Evolutionary conservation across 1,284 basidiomycete genomes (phyloP), one percentile per base, ranked within the genome.

Genomic region (Rhodotorula sp.): DNA sequence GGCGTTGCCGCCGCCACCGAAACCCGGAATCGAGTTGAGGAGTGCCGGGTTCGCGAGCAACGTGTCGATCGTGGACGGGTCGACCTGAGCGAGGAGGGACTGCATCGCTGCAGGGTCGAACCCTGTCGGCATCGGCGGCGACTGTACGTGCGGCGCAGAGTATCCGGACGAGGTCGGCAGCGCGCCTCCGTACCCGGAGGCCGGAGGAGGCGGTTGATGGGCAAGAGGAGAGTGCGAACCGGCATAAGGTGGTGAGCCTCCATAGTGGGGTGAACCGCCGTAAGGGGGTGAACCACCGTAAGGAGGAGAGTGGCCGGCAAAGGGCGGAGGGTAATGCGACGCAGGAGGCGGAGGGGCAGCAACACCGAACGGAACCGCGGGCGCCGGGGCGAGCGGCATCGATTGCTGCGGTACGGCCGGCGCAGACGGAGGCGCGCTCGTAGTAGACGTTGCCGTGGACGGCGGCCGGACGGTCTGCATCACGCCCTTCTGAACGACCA

Each of bases 401-500:
- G 59, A 48, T 51, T 5, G 31, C 15, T 26, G n/a, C n/a, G 18
- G 48, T 10, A 54, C 58, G 64, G 3, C 47, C 51, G 20, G 64
- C 18, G 7, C 65, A 43, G 5, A 61, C 21, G 18, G 23, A 4
- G 58, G 5, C 34, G 58, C 15, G 39, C 15, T 14, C 47, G 51
- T 10, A 31, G 34, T 20, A 26, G 54, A 31, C 15, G 69, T 15
- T 23, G 67, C n/a, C 2, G 66, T 20, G 2, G 64, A 31, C 23
- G 61, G 8, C 31, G 65, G 54, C 16, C 52, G 67, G 58, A 68
- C 61, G 0, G 70, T 74, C 15, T 72, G 76, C 7, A 74, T n/a
- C 2, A 54, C 64, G 5, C 68, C 71, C 64, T 89, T 92, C 78
- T 86, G 87, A 12, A 91, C 84, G 15, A 96, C 86, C 86, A 92